A percentile compares a stretch with the other conserved stretches of the same genome.
phyloP scores from a whole-genome alignment of 2,329 filamentous ascomycete genomes.

The Elsinoe batatas region DNA sequence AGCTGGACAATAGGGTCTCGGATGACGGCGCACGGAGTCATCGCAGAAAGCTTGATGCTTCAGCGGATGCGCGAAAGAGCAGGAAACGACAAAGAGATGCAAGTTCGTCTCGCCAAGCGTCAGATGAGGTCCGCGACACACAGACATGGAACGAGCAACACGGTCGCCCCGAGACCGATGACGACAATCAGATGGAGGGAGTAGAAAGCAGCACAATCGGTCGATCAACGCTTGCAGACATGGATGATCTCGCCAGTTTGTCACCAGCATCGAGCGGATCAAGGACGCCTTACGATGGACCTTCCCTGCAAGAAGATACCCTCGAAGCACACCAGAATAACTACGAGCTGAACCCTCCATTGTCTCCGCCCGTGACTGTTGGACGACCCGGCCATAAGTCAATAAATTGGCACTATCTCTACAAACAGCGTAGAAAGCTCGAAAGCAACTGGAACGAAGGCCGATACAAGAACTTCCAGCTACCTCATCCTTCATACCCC shows the following conservation, averaged over 20 bases:
- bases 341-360: not conserved
- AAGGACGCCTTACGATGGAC: constrained; percentile 2
- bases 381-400: not conserved
- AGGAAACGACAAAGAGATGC: constrained; percentile 43
- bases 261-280: not conserved
- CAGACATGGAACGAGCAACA: constrained; percentile 39
- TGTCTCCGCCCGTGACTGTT: constrained; percentile 20
- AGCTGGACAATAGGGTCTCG: not conserved
- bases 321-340: not conserved
- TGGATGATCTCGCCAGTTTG: constrained; percentile 3
- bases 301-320: not conserved
- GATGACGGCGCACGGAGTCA: not conserved
- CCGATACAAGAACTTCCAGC: constrained; percentile 73
- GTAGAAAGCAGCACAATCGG: not conserved
- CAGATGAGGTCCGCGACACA: not conserved
- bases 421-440: constrained; percentile 72
- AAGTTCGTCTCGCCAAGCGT: constrained; percentile 26
- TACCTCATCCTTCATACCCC: constrained; percentile 72
- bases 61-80: constrained; percentile 40
- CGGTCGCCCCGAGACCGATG: constrained; percentile 38
- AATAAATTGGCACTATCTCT: constrained; percentile 87
- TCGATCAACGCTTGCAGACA: constrained; percentile 9
- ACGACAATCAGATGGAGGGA: constrained; percentile 14
- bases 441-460: constrained; percentile 89
- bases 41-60: constrained; percentile 35